These are phyloP conservation scores for Exutisphaerella laricina DNA, from an alignment of 2,329 filamentous ascomycete genomes.

Conservation along the genomic window DNA sequence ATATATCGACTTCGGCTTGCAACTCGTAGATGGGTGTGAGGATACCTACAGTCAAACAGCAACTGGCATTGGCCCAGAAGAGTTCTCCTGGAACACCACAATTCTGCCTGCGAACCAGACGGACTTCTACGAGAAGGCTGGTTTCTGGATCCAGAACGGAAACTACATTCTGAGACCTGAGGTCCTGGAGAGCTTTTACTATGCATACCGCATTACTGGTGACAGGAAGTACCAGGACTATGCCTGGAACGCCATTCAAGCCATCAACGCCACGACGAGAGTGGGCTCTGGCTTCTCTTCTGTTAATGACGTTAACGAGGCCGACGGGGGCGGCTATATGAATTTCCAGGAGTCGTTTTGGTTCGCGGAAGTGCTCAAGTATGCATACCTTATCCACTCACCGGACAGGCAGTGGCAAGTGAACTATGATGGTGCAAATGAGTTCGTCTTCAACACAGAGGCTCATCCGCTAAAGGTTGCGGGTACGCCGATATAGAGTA, in stretches of 20 bases:
- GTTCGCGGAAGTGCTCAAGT: constrained; percentile 79
- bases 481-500: constrained; percentile 9
- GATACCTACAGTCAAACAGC: constrained; percentile 64
- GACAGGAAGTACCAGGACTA: constrained; percentile 21
- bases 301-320: constrained; percentile 15
- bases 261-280: constrained; percentile 14
- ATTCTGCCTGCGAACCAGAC: constrained; percentile 36
- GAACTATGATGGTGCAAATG: constrained; percentile 44
- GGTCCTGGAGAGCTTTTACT: constrained; percentile 24
- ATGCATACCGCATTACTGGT: constrained; percentile 21
- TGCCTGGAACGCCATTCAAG: constrained; percentile 17
- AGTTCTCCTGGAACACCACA: constrained; percentile 37
- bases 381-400: constrained; percentile 63
- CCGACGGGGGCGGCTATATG: constrained; percentile 45
- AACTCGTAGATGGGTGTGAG: constrained; percentile 66
- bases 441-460: constrained; percentile 61
- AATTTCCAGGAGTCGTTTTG: constrained; percentile 83
- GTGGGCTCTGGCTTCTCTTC: constrained; percentile 15
- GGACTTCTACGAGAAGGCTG: constrained; percentile 59
- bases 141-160: constrained; percentile 63
- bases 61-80: constrained; percentile 72
- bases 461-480: constrained; percentile 54
- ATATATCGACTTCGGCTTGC: constrained; percentile 69
- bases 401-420: constrained; percentile 57
- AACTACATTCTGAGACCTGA: constrained; percentile 61